phyloP scores from a whole-genome alignment of 257 asterid species.

The Scutellaria galericulata region DNA sequence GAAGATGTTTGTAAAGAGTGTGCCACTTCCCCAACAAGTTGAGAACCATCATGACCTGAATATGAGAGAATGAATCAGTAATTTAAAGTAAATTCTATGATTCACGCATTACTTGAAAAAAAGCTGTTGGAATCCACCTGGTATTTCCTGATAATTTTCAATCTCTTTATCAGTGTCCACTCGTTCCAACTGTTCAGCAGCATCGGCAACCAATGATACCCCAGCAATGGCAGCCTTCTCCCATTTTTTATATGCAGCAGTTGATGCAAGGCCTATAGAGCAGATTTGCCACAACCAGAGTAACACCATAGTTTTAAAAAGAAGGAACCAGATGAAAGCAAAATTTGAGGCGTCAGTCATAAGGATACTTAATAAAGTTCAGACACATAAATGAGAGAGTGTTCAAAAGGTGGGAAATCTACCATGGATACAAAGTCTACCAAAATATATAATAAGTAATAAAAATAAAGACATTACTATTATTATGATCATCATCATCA shows the following conservation, averaged over 20 bases:
- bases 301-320: conserved; percentile 17
- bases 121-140: conserved; percentile 48
- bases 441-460: background rate
- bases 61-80: conserved; percentile 31
- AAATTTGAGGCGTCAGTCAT: conserved; percentile 4
- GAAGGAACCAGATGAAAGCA: conserved; percentile 18
- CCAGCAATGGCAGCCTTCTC: conserved; percentile 99
- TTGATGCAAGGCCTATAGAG: conserved; percentile 59
- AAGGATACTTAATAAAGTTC: background rate
- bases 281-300: conserved; percentile 31
- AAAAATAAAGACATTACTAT: background rate
- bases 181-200: conserved; percentile 98
- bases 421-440: background rate
- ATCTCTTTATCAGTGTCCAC: conserved; percentile 66
- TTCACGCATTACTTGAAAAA: conserved; percentile 23
- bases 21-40: conserved; percentile 55
- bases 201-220: conserved; percentile 98
- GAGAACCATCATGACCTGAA: conserved; percentile 62
- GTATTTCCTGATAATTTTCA: conserved; percentile 55
- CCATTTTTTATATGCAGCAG: conserved; percentile 96
- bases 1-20: conserved; percentile 45
- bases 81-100: conserved; percentile 31
- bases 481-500: too few species aligned
- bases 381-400: background rate
- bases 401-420: background rate